Percentiles rank a stretch among this genome's conserved stretches.
Evolutionary conservation across 2,329 filamentous ascomycete genomes (phyloP).

Genomic region (Alternaria dauci): DNA sequence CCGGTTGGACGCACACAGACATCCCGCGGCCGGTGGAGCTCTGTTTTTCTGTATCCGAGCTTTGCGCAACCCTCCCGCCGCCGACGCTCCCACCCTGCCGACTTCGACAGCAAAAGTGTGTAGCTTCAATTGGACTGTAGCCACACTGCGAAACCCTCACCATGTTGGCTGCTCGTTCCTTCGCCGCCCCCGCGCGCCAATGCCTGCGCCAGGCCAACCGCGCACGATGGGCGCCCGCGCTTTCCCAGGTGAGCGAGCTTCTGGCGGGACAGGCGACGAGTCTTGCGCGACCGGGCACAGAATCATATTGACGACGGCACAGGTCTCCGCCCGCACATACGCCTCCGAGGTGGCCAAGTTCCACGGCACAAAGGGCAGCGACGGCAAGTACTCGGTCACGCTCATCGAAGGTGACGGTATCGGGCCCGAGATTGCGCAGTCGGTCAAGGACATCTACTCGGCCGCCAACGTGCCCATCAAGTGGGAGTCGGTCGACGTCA

Average conservation of each 20-base stretch:
- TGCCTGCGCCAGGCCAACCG: conserved; percentile 72
- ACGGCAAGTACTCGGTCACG: conserved; percentile 94
- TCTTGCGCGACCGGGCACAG: background rate
- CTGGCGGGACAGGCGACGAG: background rate
- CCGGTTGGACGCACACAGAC: conserved; percentile 16
- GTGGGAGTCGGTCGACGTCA: conserved; percentile 98
- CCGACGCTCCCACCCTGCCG: conserved; percentile 27
- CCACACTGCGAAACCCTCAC: conserved; percentile 53
- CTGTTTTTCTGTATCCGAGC: conserved; percentile 41
- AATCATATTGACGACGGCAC: conserved; percentile 15
- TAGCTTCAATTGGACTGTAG: conserved; percentile 47
- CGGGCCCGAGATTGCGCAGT: conserved; percentile 95
- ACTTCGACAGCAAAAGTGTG: conserved; percentile 41
- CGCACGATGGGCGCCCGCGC: conserved; percentile 58
- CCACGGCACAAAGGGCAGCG: conserved; percentile 85
- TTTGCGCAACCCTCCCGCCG: conserved; percentile 37
- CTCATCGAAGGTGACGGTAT: conserved; percentile 99
- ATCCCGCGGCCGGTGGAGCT: conserved; percentile 35
- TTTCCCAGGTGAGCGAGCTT: conserved; percentile 66
- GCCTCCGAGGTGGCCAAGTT: conserved; percentile 84
- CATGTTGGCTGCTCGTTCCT: conserved; percentile 85
- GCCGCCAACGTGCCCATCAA: conserved; percentile 94
- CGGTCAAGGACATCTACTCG: conserved; percentile 98
- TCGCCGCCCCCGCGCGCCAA: conserved; percentile 80
- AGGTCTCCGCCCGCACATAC: conserved; percentile 59